Base-by-base conservation (phyloP, 768 basidiomycete species). In the Dioszegia hungarica region DNA sequence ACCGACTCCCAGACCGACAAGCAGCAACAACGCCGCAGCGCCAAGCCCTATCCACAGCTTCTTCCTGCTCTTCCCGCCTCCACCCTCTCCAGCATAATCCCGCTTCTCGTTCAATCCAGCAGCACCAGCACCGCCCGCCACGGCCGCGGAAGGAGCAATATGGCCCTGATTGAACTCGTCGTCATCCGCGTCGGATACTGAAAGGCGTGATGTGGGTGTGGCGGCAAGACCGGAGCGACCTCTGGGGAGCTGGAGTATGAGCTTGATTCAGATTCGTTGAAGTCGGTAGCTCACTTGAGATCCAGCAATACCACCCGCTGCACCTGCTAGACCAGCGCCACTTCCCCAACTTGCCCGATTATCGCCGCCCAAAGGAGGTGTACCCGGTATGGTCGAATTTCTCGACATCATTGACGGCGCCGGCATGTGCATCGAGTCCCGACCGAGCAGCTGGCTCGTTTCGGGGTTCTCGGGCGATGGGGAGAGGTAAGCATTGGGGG, bases 391-490 rank as follows among this genome's bases (percentile, higher is more conserved):
- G 3, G 66, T 68, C 29, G 67, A 68, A 37, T 72, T 64, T 19
- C 70, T 38, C 27, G 64, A 68, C 28, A 72, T 62, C 44, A 72
- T 62, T 8, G 64, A 66, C 8, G 70, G 70, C 33, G 70, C 70
- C 5, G 70, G 70, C 27, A 60, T 31, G 45, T 60, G 49, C 25
- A 60, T 54, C 28, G 60, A 62, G 31, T 61, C 59, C 5, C 57
- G 34, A 29, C 64, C 28, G 34, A 56, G 47, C 3, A 63, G 49
- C 10, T 50, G 48, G 29, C 41, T 11, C 54, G 56, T 46, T 22
- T 60, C 51, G n/a, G 50, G 20, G 46, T 38, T 52, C 29, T 64
- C 58, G n/a, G 53, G 60, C 47, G 59, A 60, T 14, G 59, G 59
- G 1, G 65, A 54, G 27, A 56, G 46, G 56, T 60, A 56, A 9